phyloP scores from a whole-genome alignment of 306 rosid species.

The Hippophae tibetana region DNA sequence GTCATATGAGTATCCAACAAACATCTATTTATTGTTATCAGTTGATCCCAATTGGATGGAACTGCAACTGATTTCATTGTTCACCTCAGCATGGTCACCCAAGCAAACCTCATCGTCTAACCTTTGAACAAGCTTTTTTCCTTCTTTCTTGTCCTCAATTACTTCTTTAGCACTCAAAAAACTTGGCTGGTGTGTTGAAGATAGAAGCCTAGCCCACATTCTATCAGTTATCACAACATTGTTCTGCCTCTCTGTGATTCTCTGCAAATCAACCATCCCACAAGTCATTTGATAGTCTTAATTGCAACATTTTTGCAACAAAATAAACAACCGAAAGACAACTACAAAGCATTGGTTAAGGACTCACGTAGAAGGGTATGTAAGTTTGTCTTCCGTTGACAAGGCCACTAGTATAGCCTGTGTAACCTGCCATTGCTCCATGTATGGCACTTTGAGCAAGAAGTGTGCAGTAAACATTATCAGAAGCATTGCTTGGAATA shows the following conservation, averaged over 20 bases:
- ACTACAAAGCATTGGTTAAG: background rate
- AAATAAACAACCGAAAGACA: too few relatives aligned
- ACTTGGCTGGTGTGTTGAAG: conserved; percentile 92
- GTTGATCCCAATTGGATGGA: background rate
- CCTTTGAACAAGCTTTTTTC: conserved; percentile 15
- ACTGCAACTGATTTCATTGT: conserved; percentile 19
- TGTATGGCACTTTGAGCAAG: conserved; percentile 94
- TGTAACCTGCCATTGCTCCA: conserved; percentile 98
- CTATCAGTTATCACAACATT: conserved; percentile 85
- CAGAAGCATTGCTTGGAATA: conserved; percentile 82
- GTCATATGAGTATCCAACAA: background rate
- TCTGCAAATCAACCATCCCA: conserved; percentile 33
- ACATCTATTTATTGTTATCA: conserved; percentile 6
- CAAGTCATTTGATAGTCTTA: background rate
- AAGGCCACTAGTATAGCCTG: conserved; percentile 70
- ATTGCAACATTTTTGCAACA: background rate
- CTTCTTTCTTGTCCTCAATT: conserved; percentile 35
- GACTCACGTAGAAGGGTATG: conserved; percentile 79
- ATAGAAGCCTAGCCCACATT: conserved; percentile 97
- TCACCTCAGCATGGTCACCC: too few relatives aligned
- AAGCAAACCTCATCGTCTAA: conserved; percentile 14
- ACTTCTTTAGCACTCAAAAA: conserved; percentile 39
- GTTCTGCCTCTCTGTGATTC: conserved; percentile 57
- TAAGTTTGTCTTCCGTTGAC: conserved; percentile 88
- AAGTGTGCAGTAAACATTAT: conserved; percentile 84